Evolutionary conservation across 768 basidiomycete species (phyloP), one percentile per base, ranked within the genome.

Genomic region (Lepiota brunneoincarnata): DNA sequence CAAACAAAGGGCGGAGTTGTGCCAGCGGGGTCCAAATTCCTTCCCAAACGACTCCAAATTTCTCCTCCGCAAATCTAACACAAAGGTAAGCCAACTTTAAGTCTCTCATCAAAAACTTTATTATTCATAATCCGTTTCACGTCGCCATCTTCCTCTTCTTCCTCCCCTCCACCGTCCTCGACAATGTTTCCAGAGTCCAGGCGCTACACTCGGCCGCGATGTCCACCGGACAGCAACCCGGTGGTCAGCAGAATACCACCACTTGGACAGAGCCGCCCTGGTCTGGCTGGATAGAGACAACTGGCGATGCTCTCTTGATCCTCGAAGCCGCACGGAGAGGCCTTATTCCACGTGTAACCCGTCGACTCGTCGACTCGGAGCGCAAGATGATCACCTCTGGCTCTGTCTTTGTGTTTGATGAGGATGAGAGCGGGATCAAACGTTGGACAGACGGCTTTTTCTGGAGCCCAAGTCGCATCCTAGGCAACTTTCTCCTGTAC

Each of bases 371-470:
- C 57, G 95, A 97, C 67, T 81, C 89, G 28, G 95, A 98, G 69
- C 82, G 93, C 54, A 87, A 84, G 64, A 91, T 96, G 87, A 94
- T 98, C 67, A 86, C 86, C 15, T 90, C 87, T 5, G 95, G 95
- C 53, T 90, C 89, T 6, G 93, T 98, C 10, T 98, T 98, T 63
- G 95, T 97, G 59, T 98, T 97, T 65, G 93, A 98, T 69, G 95
- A 97, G 75, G 89, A 93, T 63, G 93, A 96, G 72, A 93, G 91
- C 64, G 93, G 94, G 23, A 98, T 98, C 75, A 96, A 95, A 74
- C 81, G 95, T 40, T 97, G 94, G 91, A 98, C 95, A 1, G 95
- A 98, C 71, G 93, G 94, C n/a, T 87, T 91, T 67, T 89, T 89
- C 67, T 97, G 95, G 95, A 91, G 88, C 60, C 95, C 95, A 0